Evolutionary conservation across 192 early-diverging fungal genomes (phyloP).

Genomic region (Umbelopsis sp.): DNA sequence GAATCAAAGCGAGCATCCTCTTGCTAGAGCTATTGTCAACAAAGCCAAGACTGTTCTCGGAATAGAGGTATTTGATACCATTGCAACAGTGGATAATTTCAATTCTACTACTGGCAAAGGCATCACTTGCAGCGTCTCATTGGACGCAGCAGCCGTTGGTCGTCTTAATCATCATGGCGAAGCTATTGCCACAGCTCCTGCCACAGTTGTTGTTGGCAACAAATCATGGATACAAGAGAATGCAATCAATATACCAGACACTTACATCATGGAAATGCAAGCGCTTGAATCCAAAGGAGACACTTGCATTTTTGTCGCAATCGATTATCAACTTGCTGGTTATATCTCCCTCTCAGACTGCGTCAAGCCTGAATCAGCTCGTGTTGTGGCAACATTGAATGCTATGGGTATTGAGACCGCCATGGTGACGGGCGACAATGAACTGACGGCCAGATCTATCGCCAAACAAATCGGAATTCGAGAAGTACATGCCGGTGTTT

Average conservation of each 20-base stretch:
- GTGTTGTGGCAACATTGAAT: constrained; percentile 71
- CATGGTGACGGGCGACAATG: constrained; percentile 96
- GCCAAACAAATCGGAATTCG: constrained; percentile 82
- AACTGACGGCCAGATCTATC: constrained; percentile 78
- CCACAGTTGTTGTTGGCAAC: constrained; percentile 75
- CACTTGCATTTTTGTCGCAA: constrained; percentile 80
- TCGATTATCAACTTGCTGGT: constrained; percentile 62
- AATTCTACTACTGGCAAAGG: constrained; percentile 55
- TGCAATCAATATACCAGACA: constrained; percentile 49
- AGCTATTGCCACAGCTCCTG: not conserved
- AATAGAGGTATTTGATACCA: constrained; percentile 35
- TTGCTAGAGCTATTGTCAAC: constrained; percentile 77
- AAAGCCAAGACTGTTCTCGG: constrained; percentile 51
- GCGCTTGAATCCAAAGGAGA: constrained; percentile 68
- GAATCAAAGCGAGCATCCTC: constrained; percentile 83
- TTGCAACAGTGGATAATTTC: constrained; percentile 60
- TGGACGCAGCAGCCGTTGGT: not conserved
- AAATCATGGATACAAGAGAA: constrained; percentile 57
- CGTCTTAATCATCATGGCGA: not conserved
- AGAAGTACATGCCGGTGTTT: constrained; percentile 87
- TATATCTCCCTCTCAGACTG: constrained; percentile 84
- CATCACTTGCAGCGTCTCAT: constrained; percentile 26
- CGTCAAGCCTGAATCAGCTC: constrained; percentile 77
- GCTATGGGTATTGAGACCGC: constrained; percentile 76
- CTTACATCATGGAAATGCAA: constrained; percentile 38